Evolutionary conservation across 768 basidiomycete genomes (phyloP).

Genomic region (Galerina sulciceps): DNA sequence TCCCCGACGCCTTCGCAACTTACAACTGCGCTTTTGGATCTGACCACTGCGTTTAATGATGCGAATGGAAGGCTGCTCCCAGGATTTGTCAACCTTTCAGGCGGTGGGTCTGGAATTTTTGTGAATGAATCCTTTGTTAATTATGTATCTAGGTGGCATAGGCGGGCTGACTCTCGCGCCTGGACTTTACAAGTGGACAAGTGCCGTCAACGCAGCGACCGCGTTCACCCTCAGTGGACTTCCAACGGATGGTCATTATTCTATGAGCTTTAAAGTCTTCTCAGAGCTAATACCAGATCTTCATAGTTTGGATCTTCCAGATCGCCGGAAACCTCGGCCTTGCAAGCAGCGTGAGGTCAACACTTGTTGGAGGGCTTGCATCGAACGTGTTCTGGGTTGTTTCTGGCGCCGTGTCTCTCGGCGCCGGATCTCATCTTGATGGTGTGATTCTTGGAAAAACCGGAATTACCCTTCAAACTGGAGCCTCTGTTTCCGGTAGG

Average conservation of each 20-base stretch:
- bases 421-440: constrained; percentile 15
- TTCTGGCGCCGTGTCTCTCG: constrained; percentile 14
- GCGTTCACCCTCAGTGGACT: constrained; percentile 10
- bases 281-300: not conserved
- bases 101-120: constrained; percentile 10
- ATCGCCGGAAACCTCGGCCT: constrained; percentile 15
- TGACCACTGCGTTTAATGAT: constrained; percentile 26
- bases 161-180: constrained; percentile 19
- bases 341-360: constrained; percentile 6
- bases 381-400: constrained; percentile 25
- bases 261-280: constrained; percentile 3
- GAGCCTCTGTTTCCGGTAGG: constrained; percentile 19
- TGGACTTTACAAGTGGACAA: constrained; percentile 24
- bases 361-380: constrained; percentile 24
- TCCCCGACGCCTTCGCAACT: constrained; percentile 23
- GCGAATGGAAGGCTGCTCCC: constrained; percentile 18
- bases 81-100: constrained; percentile 18
- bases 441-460: constrained; percentile 22
- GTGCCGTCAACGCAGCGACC: constrained; percentile 16
- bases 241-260: constrained; percentile 9
- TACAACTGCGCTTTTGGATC: constrained; percentile 21
- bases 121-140: not conserved
- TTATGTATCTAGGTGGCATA: constrained; percentile 15
- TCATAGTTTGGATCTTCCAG: constrained; percentile 26
- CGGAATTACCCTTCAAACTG: constrained; percentile 16